Conservation (phyloP, 192 early-diverging fungal species). For the Umbelopsis sp. region DNA sequence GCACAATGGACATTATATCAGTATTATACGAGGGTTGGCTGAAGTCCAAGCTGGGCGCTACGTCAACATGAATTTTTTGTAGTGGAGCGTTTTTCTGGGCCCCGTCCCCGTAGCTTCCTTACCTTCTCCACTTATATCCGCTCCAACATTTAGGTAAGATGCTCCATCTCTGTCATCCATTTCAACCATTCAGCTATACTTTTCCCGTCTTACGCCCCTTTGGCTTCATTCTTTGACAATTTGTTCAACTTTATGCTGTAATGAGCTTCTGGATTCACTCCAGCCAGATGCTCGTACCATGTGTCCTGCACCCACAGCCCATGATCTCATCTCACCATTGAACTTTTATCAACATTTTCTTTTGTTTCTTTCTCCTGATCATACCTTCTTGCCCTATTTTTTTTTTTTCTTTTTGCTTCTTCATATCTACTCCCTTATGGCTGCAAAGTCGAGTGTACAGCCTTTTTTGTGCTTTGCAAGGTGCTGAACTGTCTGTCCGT, state of each 20-base stretch:
- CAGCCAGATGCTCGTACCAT: neutral
- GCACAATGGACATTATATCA: constrained; percentile 58
- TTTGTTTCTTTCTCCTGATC: neutral
- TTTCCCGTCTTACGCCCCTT: neutral
- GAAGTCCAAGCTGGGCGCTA: constrained; percentile 11
- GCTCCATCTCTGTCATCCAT: constrained; percentile 12
- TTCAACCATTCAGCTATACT: neutral
- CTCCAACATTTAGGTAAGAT: constrained; percentile 18
- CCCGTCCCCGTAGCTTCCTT: constrained; percentile 8
- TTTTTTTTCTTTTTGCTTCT: neutral
- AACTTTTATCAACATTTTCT: neutral
- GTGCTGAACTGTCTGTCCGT: neutral
- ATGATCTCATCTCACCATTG: constrained; percentile 5
- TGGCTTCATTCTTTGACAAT: constrained; percentile 2
- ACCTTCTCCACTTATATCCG: constrained; percentile 19
- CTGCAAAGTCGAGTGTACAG: too few species aligned
- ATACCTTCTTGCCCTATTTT: neutral
- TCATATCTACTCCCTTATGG: neutral
- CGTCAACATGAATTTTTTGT: constrained; percentile 13
- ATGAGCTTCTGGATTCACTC: constrained; percentile 4
- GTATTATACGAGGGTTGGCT: constrained; percentile 13
- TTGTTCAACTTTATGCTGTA: neutral
- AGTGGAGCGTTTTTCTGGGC: constrained; percentile 13
- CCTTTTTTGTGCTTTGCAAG: too few species aligned
- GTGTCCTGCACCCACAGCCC: neutral